Evolutionary conservation across 257 asterid species (phyloP).

Genomic region (Hygrophila difformis): DNA sequence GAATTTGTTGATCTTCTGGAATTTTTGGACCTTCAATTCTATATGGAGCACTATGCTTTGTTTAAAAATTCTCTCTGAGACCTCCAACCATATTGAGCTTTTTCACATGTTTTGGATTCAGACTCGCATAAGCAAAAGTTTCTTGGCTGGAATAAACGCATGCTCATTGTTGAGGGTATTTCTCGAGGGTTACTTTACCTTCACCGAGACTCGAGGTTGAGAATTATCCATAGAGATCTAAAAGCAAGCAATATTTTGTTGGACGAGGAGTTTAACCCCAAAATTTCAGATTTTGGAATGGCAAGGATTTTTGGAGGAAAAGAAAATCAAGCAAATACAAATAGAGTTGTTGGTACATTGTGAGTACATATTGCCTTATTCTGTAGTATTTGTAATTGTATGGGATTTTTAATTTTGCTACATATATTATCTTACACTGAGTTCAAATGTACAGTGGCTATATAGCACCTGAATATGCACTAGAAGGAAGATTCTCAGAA

Average conservation of each 20-base stretch:
- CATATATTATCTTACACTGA: not conserved
- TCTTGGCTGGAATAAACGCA: constrained; percentile 37
- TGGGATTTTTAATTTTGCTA: not conserved
- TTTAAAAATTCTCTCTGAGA: too few species aligned
- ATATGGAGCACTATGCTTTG: too few species aligned
- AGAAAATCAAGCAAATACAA: constrained; percentile 49
- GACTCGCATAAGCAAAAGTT: too few species aligned
- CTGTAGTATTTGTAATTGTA: too few species aligned
- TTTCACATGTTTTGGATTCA: too few species aligned
- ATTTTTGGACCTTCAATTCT: too few species aligned
- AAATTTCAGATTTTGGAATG: constrained; percentile 63
- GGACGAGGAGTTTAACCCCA: constrained; percentile 44
- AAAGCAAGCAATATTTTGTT: constrained; percentile 43
- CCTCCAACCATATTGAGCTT: too few species aligned
- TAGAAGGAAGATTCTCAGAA: constrained; percentile 61
- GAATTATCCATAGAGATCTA: constrained; percentile 50
- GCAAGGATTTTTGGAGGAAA: constrained; percentile 44
- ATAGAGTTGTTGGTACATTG: constrained; percentile 63
- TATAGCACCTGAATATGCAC: constrained; percentile 75
- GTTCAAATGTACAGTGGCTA: constrained; percentile 43
- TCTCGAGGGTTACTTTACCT: constrained; percentile 54
- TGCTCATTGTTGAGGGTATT: constrained; percentile 35
- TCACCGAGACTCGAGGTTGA: constrained; percentile 51
- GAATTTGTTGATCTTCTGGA: too few species aligned
- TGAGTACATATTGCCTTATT: constrained; percentile 20